Evolutionary conservation across 768 basidiomycete species (phyloP).

Genomic region (Lactarius sanguifluus): DNA sequence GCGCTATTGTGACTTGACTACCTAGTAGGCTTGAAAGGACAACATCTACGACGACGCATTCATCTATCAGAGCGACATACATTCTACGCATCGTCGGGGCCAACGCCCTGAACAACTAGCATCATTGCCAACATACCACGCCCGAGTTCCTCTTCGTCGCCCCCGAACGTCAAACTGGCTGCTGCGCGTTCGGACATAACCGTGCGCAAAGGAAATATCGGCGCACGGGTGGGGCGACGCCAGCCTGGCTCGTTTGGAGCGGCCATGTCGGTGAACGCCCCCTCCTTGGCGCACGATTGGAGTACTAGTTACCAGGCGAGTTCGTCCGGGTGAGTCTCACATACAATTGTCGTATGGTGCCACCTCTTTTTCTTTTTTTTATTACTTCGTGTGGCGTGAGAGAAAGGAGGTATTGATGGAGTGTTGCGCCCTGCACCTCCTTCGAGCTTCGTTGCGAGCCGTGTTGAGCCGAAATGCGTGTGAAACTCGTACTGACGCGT

Average conservation of each 20-base stretch:
- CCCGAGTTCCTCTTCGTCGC: constrained; percentile 76
- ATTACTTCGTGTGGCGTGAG: no score
- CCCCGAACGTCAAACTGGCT: constrained; percentile 56
- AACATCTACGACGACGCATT: constrained; percentile 5
- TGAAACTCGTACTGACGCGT: background rate
- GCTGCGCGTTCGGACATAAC: constrained; percentile 50
- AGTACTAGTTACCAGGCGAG: constrained; percentile 88
- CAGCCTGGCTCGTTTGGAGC: constrained; percentile 33
- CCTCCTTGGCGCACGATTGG: constrained; percentile 54
- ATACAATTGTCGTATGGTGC: background rate
- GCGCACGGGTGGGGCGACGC: constrained; percentile 38
- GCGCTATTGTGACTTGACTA: background rate
- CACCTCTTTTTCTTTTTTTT: background rate
- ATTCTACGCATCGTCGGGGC: background rate
- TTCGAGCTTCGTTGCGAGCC: background rate
- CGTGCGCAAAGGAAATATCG: constrained; percentile 42
- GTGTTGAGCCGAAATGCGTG: background rate
- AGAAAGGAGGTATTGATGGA: background rate
- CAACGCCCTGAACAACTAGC: background rate
- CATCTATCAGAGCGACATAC: background rate
- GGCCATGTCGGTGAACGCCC: constrained; percentile 30
- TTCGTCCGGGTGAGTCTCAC: constrained; percentile 62
- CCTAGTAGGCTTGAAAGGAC: background rate
- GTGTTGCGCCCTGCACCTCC: background rate
- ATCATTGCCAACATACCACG: constrained; percentile 56